phyloP scores from a whole-genome alignment of 1,284 basidiomycete genomes.

The Rhodofomes roseus region DNA sequence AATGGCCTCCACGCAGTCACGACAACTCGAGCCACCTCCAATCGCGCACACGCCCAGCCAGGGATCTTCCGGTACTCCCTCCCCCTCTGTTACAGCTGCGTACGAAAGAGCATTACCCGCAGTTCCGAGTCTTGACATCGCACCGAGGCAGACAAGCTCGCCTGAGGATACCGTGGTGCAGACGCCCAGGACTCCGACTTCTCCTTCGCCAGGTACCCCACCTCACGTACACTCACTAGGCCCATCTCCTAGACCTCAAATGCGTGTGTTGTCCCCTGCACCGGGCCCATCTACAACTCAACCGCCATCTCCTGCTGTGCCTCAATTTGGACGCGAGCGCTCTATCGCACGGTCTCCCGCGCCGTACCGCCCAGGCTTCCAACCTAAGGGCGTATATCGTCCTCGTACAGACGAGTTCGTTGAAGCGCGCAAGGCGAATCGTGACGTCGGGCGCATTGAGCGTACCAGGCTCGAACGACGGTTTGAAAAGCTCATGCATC shows the following conservation, averaged over 20 bases:
- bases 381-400: conserved; percentile 71
- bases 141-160: neutral
- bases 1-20: conserved; percentile 15
- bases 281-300: conserved; percentile 22
- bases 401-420: conserved; percentile 78
- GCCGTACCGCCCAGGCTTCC: conserved; percentile 79
- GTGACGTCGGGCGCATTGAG: conserved; percentile 68
- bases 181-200: conserved; percentile 19
- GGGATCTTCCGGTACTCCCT: conserved; percentile 17
- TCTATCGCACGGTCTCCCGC: conserved; percentile 33
- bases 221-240: conserved; percentile 5
- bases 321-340: conserved; percentile 17
- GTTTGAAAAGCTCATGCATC: conserved; percentile 79
- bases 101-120: conserved; percentile 21
- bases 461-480: conserved; percentile 77
- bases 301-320: conserved; percentile 25
- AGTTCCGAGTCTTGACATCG: conserved; percentile 20
- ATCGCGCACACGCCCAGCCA: conserved; percentile 18
- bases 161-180: neutral
- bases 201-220: conserved; percentile 18
- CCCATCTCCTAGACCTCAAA: conserved; percentile 1
- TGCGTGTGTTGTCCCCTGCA: conserved; percentile 13
- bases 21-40: conserved; percentile 15
- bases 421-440: conserved; percentile 49
- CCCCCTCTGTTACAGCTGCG: conserved; percentile 14